Evolutionary conservation across 2,329 filamentous ascomycete genomes (phyloP).

Genomic region (Cylindrodendrum hubeiense): DNA sequence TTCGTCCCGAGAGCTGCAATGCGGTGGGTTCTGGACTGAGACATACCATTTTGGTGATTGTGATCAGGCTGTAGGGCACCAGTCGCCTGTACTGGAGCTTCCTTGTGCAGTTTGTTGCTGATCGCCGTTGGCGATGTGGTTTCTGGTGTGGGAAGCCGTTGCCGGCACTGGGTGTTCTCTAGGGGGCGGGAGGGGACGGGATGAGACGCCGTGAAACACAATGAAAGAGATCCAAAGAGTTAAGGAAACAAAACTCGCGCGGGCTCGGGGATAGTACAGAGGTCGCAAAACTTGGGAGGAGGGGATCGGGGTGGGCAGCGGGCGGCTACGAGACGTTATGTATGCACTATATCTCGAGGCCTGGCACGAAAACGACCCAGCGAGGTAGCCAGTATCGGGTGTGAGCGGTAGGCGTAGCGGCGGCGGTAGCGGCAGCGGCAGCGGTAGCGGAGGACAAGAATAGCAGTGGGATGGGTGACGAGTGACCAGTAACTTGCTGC

Average conservation of each 20-base stretch:
- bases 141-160: constrained; percentile 49
- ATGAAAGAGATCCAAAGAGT: constrained; percentile 30
- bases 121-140: constrained; percentile 30
- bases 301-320: constrained; percentile 48
- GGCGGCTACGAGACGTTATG: constrained; percentile 64
- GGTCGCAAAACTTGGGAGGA: constrained; percentile 57
- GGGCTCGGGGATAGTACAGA: constrained; percentile 49
- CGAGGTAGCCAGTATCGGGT: constrained; percentile 9
- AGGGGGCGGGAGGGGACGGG: constrained; percentile 31
- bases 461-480: constrained; percentile 32
- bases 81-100: constrained; percentile 30
- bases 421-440: constrained; percentile 30
- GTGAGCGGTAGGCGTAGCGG: constrained; percentile 35
- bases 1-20: neutral
- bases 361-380: constrained; percentile 18
- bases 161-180: constrained; percentile 50
- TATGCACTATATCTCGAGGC: constrained; percentile 51
- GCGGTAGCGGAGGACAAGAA: constrained; percentile 40
- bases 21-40: neutral
- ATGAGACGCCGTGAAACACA: constrained; percentile 45
- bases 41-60: constrained; percentile 50
- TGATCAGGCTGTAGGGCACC: constrained; percentile 34
- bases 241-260: constrained; percentile 48
- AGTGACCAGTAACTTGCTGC: constrained; percentile 15
- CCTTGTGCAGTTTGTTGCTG: constrained; percentile 26